phyloP scores from a whole-genome alignment of 331 rosid species.

The Pyracantha coccinea region DNA sequence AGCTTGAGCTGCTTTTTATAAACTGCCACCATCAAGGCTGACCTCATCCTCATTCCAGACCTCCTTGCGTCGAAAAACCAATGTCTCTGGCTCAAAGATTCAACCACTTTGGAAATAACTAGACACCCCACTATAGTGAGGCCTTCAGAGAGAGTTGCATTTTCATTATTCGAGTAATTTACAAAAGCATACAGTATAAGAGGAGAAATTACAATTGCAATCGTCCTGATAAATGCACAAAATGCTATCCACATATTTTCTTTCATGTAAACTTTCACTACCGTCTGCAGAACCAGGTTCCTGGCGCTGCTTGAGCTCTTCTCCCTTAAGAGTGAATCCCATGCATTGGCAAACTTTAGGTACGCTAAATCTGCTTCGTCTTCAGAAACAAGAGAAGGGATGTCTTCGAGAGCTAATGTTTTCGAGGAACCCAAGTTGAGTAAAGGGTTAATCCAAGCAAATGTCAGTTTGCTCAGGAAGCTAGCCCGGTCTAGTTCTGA shows the following conservation, averaged over 20 bases:
- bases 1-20: conserved; percentile 58
- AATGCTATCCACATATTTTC: conserved; percentile 53
- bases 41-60: conserved; percentile 68
- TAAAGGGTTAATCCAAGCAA: conserved; percentile 67
- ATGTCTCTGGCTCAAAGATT: conserved; percentile 53
- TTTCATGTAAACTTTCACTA: conserved; percentile 32
- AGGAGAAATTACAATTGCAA: conserved; percentile 49
- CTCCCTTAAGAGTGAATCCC: conserved; percentile 39
- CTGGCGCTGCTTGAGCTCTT: conserved; percentile 15
- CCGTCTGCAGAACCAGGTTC: conserved; percentile 46
- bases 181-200: conserved; percentile 64
- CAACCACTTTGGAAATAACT: conserved; percentile 37
- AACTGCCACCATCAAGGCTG: conserved; percentile 75
- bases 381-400: conserved; percentile 59
- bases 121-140: conserved; percentile 44
- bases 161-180: conserved; percentile 32
- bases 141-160: conserved; percentile 32
- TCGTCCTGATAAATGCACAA: conserved; percentile 41
- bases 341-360: conserved; percentile 38
- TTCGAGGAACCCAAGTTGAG: conserved; percentile 55
- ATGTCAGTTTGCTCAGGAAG: conserved; percentile 42
- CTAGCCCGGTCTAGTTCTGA: conserved; percentile 20
- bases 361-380: conserved; percentile 50
- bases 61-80: conserved; percentile 49
- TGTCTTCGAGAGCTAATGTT: conserved; percentile 46